Conservation (phyloP, 305 asterid genomes). For the Solanum aculeatissimum region DNA sequence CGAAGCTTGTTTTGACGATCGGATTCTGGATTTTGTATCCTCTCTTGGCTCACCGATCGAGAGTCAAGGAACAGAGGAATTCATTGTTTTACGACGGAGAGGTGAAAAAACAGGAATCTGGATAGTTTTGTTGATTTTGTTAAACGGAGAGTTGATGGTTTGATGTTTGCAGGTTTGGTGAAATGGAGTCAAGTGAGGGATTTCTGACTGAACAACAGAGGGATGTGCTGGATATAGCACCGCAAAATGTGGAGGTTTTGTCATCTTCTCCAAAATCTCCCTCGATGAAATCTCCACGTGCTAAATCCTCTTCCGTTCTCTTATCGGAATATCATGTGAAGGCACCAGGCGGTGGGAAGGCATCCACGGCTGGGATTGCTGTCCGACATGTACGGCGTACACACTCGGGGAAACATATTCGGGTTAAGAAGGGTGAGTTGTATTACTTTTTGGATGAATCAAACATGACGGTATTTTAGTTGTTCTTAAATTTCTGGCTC, state of each 20-base stretch:
- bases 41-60: constrained; percentile 82
- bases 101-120: background rate
- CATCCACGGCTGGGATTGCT: constrained; percentile 45
- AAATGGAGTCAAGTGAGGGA: constrained; percentile 75
- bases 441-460: background rate
- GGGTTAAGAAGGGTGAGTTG: constrained; percentile 76
- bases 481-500: background rate
- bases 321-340: constrained; percentile 50
- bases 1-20: constrained; percentile 7
- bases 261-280: constrained; percentile 69
- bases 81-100: background rate
- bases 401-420: constrained; percentile 68
- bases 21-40: constrained; percentile 5
- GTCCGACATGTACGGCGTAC: constrained; percentile 69
- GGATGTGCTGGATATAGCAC: constrained; percentile 67
- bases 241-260: constrained; percentile 65
- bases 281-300: constrained; percentile 16
- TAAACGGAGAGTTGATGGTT: background rate
- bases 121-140: background rate
- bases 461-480: background rate
- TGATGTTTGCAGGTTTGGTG: constrained; percentile 32
- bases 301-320: constrained; percentile 27
- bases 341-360: constrained; percentile 57
- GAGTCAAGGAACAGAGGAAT: constrained; percentile 60
- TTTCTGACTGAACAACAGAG: constrained; percentile 90